A percentile compares a stretch with the other conserved stretches of the same genome.
Evolutionary conservation across 352 stramenopile genomes (phyloP).

Genomic region (Pythium chondricola): DNA sequence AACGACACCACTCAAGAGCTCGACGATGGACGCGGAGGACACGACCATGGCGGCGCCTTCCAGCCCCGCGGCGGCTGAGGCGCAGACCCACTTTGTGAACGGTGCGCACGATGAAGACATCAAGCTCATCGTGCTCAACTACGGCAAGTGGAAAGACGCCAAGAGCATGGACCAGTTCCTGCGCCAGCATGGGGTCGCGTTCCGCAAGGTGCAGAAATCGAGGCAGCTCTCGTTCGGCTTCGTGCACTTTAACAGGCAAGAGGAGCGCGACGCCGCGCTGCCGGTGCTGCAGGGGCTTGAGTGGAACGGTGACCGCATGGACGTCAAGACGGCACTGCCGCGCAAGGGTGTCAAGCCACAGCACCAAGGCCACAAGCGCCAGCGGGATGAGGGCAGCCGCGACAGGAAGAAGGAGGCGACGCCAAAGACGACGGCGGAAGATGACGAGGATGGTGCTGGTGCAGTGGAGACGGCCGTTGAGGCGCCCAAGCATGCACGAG

Average conservation of each 20-base stretch:
- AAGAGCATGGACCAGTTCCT: constrained; percentile 58
- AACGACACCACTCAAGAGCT: not conserved
- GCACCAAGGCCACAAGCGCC: constrained; percentile 22
- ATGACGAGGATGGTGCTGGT: not conserved
- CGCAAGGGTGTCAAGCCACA: constrained; percentile 23
- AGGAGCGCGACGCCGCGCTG: constrained; percentile 50
- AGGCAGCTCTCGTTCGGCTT: constrained; percentile 78
- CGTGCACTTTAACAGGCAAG: constrained; percentile 53
- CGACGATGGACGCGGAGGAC: not conserved
- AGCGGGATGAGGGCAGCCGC: constrained; percentile 9
- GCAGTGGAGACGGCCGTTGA: constrained; percentile 3
- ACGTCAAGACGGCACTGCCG: constrained; percentile 71
- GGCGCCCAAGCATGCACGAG: constrained; percentile 39
- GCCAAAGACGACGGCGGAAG: constrained; percentile 11
- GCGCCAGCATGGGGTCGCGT: constrained; percentile 35
- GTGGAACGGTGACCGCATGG: constrained; percentile 63
- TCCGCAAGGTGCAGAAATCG: constrained; percentile 74
- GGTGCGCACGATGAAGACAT: constrained; percentile 43
- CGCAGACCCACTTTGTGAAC: constrained; percentile 10
- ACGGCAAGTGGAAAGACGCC: constrained; percentile 81
- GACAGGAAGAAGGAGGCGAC: constrained; percentile 10
- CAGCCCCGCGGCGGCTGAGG: not conserved
- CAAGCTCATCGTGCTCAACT: constrained; percentile 86
- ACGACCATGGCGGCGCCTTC: constrained; percentile 9
- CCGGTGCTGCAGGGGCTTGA: constrained; percentile 42